Evolutionary conservation across 2,329 filamentous ascomycete genomes (phyloP), one percentile per base, ranked within the genome.

Genomic region (Lasiodiplodia citricola): DNA sequence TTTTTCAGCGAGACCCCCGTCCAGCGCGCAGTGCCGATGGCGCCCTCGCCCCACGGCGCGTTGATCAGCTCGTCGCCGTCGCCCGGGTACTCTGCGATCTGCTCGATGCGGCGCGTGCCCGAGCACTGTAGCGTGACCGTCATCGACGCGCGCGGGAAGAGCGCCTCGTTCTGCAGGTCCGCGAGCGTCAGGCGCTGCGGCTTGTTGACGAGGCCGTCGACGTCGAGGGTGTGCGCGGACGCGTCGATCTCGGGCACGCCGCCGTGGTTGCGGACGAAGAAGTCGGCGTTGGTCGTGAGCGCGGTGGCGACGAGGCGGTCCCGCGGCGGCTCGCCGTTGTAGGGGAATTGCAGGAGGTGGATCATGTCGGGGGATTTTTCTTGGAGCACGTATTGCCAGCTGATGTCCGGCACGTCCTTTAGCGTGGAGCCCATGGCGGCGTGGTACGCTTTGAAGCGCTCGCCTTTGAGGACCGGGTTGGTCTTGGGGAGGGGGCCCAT

Each of bases 251-350:
- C 80, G 0, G 91, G 91, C 21, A 93, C 88, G 0, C 90, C 90
- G 11, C 91, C 90, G 70, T 93, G 91, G 69, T 93, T 93, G 8
- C 91, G 83, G 0, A 93, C 87, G 71, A 91, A 93, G 71, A 89
- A 87, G n/a, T 86, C 80, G 4, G 80, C 72, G 70, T 91, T 93
- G 0, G 84, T 81, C 0, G 91, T 93, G 50, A 92, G 84, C 25
- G 85, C 83, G 4, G 83, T 83, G 0, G 85, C 84, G 0, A 89
- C 84, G 0, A 91, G 81, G 2, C 86, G 82, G 70, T 89, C 74
- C 71, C 76, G 52, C 18, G 81, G 81, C 14, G 81, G 80, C 67
- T 83, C 81, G 50, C 82, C 83, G 67, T 84, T 84, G 74, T 84
- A 84, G 0, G 82, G 83, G 41, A 84, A 84, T 41, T 84, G 77